These are phyloP conservation scores for Mycena maculata DNA, from an alignment of 768 basidiomycete species.

Conservation along the genomic window DNA sequence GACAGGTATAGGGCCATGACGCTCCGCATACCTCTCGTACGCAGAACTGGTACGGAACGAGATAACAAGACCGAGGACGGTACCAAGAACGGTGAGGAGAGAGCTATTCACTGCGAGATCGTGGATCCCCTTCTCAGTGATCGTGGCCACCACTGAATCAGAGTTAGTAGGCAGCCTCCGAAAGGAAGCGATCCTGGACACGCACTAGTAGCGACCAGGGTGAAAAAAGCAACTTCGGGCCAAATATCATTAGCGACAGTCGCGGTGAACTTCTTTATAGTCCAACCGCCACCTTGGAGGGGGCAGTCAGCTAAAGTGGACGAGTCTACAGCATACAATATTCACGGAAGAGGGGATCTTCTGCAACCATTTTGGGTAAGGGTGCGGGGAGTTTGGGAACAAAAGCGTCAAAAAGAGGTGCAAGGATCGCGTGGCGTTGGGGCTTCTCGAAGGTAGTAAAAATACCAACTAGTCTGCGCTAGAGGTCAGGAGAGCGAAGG, in stretches of 20 bases:
- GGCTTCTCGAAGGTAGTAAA: constrained; percentile 21
- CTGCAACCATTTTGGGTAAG: constrained; percentile 37
- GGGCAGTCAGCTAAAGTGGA: too few species aligned
- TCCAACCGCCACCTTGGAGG: constrained; percentile 45
- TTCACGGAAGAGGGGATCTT: constrained; percentile 44
- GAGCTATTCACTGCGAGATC: constrained; percentile 23
- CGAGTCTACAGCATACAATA: too few species aligned
- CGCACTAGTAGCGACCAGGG: constrained; percentile 66
- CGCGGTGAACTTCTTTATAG: constrained; percentile 51
- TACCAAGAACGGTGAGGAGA: constrained; percentile 78
- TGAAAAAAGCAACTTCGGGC: constrained; percentile 73
- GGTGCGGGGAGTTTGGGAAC: background rate
- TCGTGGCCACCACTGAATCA: constrained; percentile 18
- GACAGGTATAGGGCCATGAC: background rate
- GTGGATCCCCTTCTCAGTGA: constrained; percentile 25
- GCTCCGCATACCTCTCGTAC: constrained; percentile 63
- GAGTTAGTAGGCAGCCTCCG: constrained; percentile 5
- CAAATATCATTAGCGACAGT: constrained; percentile 73
- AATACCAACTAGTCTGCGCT: constrained; percentile 23
- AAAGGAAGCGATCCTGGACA: background rate
- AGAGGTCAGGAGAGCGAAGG: constrained; percentile 5
- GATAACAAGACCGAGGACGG: constrained; percentile 77
- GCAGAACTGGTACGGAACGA: constrained; percentile 80
- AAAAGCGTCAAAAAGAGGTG: constrained; percentile 23
- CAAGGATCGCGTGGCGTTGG: constrained; percentile 31